A percentile compares a stretch with the other conserved stretches of the same genome.
phyloP scores from a whole-genome alignment of 2,329 filamentous ascomycete genomes.

The Ophiostoma piceae region DNA sequence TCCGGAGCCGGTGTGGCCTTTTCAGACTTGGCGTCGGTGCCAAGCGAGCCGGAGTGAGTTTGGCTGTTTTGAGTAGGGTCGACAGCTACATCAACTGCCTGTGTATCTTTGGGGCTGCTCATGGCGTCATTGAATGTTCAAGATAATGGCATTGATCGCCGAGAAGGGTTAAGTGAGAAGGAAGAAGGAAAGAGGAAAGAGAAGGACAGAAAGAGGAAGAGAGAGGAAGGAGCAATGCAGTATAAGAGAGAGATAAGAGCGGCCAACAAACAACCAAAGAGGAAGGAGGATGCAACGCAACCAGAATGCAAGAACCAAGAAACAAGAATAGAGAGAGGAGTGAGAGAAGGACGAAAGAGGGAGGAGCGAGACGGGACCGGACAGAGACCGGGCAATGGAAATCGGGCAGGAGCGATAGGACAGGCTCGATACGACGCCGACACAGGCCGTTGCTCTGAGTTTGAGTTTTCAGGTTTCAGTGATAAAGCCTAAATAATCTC shows the following conservation, averaged over 20 bases:
- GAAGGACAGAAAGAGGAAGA: not conserved
- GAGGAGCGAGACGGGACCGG: not conserved
- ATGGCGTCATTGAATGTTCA: constrained; percentile 25
- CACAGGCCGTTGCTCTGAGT: not conserved
- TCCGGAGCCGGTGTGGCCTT: not conserved
- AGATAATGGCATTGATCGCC: constrained; percentile 16
- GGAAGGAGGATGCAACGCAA: not conserved
- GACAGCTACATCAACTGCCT: constrained; percentile 15
- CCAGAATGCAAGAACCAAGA: not conserved
- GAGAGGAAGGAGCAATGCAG: not conserved
- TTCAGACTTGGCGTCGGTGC: not conserved
- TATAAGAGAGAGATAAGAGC: not conserved
- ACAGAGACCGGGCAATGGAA: not conserved
- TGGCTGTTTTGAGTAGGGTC: not conserved
- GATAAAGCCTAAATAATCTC: not conserved
- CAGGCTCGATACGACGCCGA: not conserved
- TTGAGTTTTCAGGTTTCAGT: too few relatives aligned
- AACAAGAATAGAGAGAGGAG: not conserved
- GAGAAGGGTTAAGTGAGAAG: not conserved
- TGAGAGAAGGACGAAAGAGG: too few relatives aligned
- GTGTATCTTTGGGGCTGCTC: constrained; percentile 13
- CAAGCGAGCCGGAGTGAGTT: constrained; percentile 2
- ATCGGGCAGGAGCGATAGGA: not conserved
- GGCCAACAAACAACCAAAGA: not conserved
- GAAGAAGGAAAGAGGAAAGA: not conserved